Percentiles rank a stretch among this genome's conserved stretches.
phyloP scores from a whole-genome alignment of 805 yeast species.

The Starmera pachycereana region DNA sequence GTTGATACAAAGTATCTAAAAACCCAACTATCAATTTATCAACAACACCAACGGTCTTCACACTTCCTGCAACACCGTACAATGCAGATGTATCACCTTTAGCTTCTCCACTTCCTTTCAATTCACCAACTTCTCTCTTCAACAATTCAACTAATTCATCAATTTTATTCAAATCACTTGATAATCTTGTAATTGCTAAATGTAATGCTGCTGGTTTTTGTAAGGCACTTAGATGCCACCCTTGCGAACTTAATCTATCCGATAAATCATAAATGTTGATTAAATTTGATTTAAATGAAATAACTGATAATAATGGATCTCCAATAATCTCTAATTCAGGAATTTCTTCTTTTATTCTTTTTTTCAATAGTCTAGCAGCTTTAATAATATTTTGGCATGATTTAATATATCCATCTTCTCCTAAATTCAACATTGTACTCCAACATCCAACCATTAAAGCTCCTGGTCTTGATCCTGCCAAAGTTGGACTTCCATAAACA shows the following conservation, averaged over 20 bases:
- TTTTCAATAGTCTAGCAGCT: conserved; percentile 50
- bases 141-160: conserved; percentile 47
- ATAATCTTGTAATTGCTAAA: conserved; percentile 72
- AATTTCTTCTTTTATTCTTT: conserved; percentile 33
- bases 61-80: conserved; percentile 93
- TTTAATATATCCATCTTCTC: conserved; percentile 70
- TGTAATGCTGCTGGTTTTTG: conserved; percentile 91
- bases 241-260: conserved; percentile 55
- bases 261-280: conserved; percentile 68
- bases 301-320: conserved; percentile 75
- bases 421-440: conserved; percentile 82
- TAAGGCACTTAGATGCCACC: conserved; percentile 85
- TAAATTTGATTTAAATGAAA: conserved; percentile 57
- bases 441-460: conserved; percentile 97
- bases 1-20: conserved; percentile 69
- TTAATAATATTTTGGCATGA: conserved; percentile 57
- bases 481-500: conserved; percentile 88
- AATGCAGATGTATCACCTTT: conserved; percentile 71
- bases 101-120: conserved; percentile 15
- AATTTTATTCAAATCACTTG: conserved; percentile 38
- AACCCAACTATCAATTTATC: conserved; percentile 72
- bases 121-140: conserved; percentile 17
- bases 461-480: conserved; percentile 96
- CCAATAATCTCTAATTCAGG: conserved; percentile 67
- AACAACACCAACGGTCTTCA: conserved; percentile 75